These are phyloP conservation scores for Ulota crispa DNA, from an alignment of 225 moss, liverwort and hornwort species.

Conservation along the genomic window DNA sequence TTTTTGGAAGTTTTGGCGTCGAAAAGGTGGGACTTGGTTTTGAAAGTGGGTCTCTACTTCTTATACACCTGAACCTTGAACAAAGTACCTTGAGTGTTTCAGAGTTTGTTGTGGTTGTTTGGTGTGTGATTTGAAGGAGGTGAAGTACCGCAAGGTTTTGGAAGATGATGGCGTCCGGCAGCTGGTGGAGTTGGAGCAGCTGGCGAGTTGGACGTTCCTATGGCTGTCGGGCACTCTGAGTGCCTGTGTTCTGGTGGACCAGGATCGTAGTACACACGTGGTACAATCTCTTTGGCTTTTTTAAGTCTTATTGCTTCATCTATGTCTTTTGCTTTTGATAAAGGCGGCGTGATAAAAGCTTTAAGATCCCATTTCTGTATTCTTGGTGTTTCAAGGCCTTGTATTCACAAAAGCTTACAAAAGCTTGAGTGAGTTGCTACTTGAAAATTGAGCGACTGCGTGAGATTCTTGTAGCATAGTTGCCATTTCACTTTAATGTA, in stretches of 20 bases:
- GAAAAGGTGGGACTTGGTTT: too few relatives aligned
- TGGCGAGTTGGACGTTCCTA: conserved; percentile 87
- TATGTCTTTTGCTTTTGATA: background rate
- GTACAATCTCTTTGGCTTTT: conserved; percentile 37
- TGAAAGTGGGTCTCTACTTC: too few relatives aligned
- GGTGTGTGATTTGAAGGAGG: conserved; percentile 53
- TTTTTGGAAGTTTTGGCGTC: too few relatives aligned
- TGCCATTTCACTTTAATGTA: background rate
- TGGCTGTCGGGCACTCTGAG: conserved; percentile 81
- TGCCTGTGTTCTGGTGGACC: conserved; percentile 77
- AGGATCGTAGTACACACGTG: conserved; percentile 61
- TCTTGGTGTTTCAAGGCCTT: background rate
- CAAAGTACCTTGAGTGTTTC: background rate
- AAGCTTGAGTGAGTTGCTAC: background rate
- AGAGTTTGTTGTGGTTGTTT: background rate
- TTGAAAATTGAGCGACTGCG: background rate
- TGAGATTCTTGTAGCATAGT: background rate
- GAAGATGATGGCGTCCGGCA: conserved; percentile 84
- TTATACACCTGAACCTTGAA: too few relatives aligned
- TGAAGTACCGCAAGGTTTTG: conserved; percentile 72
- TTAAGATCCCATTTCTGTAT: background rate
- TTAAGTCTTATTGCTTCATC: background rate
- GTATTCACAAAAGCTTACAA: background rate
- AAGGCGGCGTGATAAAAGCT: background rate
- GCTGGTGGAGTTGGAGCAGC: conserved; percentile 89